phyloP scores from a whole-genome alignment of 2,329 filamentous ascomycete genomes.

The Hypoxylon sp. region DNA sequence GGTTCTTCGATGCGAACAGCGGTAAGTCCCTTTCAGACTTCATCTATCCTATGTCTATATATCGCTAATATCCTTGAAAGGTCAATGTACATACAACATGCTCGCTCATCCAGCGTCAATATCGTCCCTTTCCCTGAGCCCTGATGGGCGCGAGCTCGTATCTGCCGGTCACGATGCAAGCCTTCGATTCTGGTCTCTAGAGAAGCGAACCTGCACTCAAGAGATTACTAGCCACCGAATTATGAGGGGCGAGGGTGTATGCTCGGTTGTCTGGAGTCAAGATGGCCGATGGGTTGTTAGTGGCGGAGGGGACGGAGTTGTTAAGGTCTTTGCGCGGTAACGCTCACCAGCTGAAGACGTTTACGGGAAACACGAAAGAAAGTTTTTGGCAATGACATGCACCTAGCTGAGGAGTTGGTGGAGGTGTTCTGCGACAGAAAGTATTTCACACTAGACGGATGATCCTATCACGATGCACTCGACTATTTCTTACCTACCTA shows the following conservation, averaged over 20 bases:
- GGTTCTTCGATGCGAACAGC: constrained; percentile 98
- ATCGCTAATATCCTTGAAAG: constrained; percentile 63
- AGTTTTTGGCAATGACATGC: constrained; percentile 25
- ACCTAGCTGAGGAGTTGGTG: constrained; percentile 35
- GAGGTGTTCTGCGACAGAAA: constrained; percentile 30
- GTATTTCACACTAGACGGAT: constrained; percentile 27
- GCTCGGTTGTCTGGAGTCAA: constrained; percentile 93
- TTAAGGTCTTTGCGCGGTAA: constrained; percentile 86
- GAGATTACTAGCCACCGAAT: constrained; percentile 93
- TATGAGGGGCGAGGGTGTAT: constrained; percentile 97
- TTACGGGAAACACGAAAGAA: constrained; percentile 8
- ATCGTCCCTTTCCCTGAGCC: constrained; percentile 90
- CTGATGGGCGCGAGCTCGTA: constrained; percentile 93
- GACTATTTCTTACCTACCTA: constrained; percentile 6
- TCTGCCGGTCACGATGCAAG: constrained; percentile 96
- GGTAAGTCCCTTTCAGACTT: constrained; percentile 73
- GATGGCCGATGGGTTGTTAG: constrained; percentile 96
- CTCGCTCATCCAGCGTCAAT: constrained; percentile 95
- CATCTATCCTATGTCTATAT: background rate
- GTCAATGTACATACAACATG: constrained; percentile 99
- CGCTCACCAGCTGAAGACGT: background rate
- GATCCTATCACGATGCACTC: constrained; percentile 21
- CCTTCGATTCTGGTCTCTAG: constrained; percentile 95
- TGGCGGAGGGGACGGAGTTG: constrained; percentile 93
- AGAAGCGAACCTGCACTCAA: constrained; percentile 95